Percentiles rank a stretch among this genome's conserved stretches.
phyloP scores from a whole-genome alignment of 768 basidiomycete genomes.

The Russula virescens region DNA sequence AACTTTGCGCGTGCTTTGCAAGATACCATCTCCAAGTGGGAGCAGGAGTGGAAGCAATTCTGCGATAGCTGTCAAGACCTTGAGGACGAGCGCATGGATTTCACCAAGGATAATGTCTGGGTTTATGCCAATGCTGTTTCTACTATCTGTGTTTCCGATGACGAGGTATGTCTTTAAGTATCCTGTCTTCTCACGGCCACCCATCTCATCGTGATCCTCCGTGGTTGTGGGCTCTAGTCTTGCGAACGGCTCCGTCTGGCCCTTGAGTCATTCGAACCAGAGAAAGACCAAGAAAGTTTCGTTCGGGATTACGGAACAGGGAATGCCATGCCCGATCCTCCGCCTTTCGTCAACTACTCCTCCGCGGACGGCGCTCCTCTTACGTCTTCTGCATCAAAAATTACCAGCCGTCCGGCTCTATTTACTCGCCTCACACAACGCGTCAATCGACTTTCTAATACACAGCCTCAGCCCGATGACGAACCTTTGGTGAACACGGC shows the following conservation, averaged over 20 bases:
- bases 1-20: slow-evolving; percentile 76
- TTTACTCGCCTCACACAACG: slow-evolving; percentile 44
- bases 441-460: slow-evolving; percentile 25
- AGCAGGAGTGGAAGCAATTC: slow-evolving; percentile 88
- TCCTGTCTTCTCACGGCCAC: background rate
- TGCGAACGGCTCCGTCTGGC: slow-evolving; percentile 85
- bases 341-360: slow-evolving; percentile 78
- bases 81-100: slow-evolving; percentile 91
- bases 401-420: slow-evolving; percentile 51
- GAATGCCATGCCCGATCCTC: slow-evolving; percentile 80
- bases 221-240: slow-evolving; percentile 46
- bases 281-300: slow-evolving; percentile 84
- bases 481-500: slow-evolving; percentile 52
- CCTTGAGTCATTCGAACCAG: slow-evolving; percentile 84
- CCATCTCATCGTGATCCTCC: slow-evolving; percentile 2
- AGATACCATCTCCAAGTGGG: slow-evolving; percentile 83
- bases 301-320: slow-evolving; percentile 88
- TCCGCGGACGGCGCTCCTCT: slow-evolving; percentile 49
- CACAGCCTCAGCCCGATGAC: slow-evolving; percentile 35
- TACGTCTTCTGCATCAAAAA: slow-evolving; percentile 51
- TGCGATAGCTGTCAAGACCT: slow-evolving; percentile 94
- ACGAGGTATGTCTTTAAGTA: slow-evolving; percentile 58
- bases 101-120: slow-evolving; percentile 95
- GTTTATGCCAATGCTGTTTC: slow-evolving; percentile 95
- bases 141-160: slow-evolving; percentile 90